Percentiles rank a stretch among this genome's conserved stretches.
These are phyloP conservation scores for Filobasidium floriforme DNA, from an alignment of 768 basidiomycete species.

Conservation along the genomic window DNA sequence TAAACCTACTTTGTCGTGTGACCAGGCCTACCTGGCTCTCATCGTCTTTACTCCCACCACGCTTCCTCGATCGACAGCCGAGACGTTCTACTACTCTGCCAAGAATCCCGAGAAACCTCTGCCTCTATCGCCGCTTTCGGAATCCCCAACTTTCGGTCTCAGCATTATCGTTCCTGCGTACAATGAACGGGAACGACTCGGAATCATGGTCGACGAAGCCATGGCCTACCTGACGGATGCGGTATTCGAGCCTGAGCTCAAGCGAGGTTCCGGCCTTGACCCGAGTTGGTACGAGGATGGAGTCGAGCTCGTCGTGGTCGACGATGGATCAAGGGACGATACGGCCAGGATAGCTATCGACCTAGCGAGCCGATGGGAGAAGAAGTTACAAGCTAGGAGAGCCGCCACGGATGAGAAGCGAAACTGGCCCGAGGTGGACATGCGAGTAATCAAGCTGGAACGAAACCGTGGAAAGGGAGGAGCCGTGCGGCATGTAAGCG, in stretches of 20 bases:
- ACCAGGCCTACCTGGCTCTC: slow-evolving; percentile 56
- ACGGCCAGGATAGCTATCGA: slow-evolving; percentile 61
- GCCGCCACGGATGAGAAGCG: slow-evolving; percentile 29
- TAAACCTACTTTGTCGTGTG: too few species aligned
- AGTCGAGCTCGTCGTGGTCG: slow-evolving; percentile 71
- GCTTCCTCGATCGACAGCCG: slow-evolving; percentile 58
- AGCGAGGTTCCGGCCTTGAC: not conserved
- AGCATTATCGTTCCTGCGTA: slow-evolving; percentile 82
- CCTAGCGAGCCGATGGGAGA: slow-evolving; percentile 54
- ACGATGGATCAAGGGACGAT: slow-evolving; percentile 77
- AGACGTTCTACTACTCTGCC: slow-evolving; percentile 61
- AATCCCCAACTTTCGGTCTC: slow-evolving; percentile 57
- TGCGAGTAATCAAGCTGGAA: slow-evolving; percentile 69
- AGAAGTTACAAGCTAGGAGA: slow-evolving; percentile 32
- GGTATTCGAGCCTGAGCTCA: not conserved
- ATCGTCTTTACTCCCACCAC: slow-evolving; percentile 66
- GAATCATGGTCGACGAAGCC: slow-evolving; percentile 69
- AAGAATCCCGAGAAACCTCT: slow-evolving; percentile 53
- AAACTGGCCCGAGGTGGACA: slow-evolving; percentile 45
- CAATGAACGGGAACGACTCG: slow-evolving; percentile 80
- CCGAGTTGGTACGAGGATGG: slow-evolving; percentile 41
- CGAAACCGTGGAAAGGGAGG: slow-evolving; percentile 87
- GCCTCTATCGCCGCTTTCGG: slow-evolving; percentile 55
- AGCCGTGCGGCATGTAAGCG: slow-evolving; percentile 64
- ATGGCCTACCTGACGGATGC: slow-evolving; percentile 46